Evolutionary conservation across 164 flowering plant genomes (phyloP).

Genomic region (Tinospora cordifolia): DNA sequence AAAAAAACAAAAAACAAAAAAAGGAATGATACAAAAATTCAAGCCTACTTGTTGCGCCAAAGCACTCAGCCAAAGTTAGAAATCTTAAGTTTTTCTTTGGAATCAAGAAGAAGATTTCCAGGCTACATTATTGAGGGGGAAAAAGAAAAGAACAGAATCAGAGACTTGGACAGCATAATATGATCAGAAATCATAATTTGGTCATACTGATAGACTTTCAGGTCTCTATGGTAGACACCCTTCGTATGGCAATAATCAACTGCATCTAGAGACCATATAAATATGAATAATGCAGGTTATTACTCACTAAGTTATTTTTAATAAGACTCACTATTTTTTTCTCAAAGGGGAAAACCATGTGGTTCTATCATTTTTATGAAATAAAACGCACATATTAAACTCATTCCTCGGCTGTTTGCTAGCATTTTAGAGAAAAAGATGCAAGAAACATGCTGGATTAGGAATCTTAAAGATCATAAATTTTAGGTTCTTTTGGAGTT

Average conservation of each 20-base stretch:
- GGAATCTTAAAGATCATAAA: no score
- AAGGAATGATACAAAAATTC: no score
- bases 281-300: constrained; percentile 59
- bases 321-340: no score
- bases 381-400: no score
- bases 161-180: background rate
- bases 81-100: constrained; percentile 72
- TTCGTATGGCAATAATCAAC: constrained; percentile 87
- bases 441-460: no score
- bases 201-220: constrained; percentile 50
- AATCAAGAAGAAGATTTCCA: constrained; percentile 94
- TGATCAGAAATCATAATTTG: background rate
- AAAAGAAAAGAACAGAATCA: constrained; percentile 6
- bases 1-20: background rate
- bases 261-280: constrained; percentile 94
- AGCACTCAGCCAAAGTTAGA: constrained; percentile 98
- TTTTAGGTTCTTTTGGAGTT: no score
- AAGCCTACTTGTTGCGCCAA: constrained; percentile 65
- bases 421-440: no score
- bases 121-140: constrained; percentile 42
- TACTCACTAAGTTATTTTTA: constrained; percentile 61
- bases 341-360: no score
- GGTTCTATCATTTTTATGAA: no score
- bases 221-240: constrained; percentile 93
- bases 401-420: no score